phyloP scores from a whole-genome alignment of 164 flowering plant genomes.

The Stephania yunnanensis region DNA sequence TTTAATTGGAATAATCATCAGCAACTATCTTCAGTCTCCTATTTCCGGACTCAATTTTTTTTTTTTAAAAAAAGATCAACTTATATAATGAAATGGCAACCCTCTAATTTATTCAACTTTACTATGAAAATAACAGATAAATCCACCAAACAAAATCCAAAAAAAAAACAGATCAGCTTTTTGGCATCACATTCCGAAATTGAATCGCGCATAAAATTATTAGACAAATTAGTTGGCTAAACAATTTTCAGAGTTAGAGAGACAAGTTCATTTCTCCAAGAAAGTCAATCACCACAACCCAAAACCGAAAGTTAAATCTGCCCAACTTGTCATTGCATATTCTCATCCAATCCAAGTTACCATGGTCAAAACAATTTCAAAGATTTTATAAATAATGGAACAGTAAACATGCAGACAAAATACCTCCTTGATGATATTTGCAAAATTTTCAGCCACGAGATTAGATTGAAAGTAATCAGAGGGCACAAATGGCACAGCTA shows the following conservation, averaged over 20 bases:
- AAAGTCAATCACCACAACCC: neutral
- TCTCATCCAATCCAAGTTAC: neutral
- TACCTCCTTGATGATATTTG: slow-evolving; percentile 67
- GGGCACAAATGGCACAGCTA: slow-evolving; percentile 61
- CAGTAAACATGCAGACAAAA: neutral
- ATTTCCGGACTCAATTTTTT: too few relatives aligned
- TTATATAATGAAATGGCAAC: neutral
- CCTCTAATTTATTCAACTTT: neutral
- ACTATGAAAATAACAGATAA: neutral
- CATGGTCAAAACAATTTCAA: neutral
- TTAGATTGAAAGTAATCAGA: slow-evolving; percentile 36
- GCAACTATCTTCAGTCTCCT: too few relatives aligned
- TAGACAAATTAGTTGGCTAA: neutral
- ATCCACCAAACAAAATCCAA: too few relatives aligned
- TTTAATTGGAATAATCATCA: too few relatives aligned
- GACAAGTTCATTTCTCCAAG: neutral
- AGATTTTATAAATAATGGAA: neutral
- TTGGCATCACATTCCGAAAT: neutral
- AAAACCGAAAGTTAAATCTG: neutral
- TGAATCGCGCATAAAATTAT: neutral
- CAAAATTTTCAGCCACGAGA: slow-evolving; percentile 44
- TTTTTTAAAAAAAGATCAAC: too few relatives aligned
- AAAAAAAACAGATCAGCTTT: neutral
- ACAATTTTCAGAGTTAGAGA: neutral
- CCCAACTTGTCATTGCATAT: neutral